Percentiles rank a stretch among this genome's conserved stretches.
Conservation (phyloP, 225 moss, liverwort and hornwort genomes). For the Sphagnum tenellum region DNA sequence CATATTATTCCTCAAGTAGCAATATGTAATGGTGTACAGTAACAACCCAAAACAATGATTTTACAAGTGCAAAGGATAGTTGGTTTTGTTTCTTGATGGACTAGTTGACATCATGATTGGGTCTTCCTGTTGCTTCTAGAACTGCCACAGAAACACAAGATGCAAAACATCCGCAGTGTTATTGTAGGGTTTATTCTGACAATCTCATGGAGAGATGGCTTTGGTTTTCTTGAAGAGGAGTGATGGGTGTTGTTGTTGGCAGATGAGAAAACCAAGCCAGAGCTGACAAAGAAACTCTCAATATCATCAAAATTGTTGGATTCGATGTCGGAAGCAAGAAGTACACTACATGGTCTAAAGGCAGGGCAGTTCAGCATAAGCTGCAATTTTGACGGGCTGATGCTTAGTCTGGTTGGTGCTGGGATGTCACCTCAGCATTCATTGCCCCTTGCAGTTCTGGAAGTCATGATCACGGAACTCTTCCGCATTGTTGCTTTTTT, state of each 20-base stretch:
- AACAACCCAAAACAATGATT: no score
- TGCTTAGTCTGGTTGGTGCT: constrained; percentile 42
- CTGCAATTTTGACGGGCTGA: constrained; percentile 63
- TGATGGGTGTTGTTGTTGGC: constrained; percentile 1
- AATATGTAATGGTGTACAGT: no score
- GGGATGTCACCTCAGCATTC: constrained; percentile 78
- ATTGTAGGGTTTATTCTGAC: no score
- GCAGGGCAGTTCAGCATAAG: constrained; percentile 59
- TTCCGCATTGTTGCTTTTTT: constrained; percentile 47
- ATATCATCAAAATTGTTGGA: constrained; percentile 35
- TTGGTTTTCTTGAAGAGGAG: no score
- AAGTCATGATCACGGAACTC: constrained; percentile 60
- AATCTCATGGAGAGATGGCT: no score
- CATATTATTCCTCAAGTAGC: no score
- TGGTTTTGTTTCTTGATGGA: no score
- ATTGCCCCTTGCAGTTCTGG: constrained; percentile 40
- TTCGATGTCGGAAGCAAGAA: constrained; percentile 51
- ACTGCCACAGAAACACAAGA: no score
- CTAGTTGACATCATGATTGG: no score
- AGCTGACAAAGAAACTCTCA: constrained; percentile 49
- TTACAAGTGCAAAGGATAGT: no score
- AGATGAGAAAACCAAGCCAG: constrained; percentile 75
- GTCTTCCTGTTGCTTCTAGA: no score
- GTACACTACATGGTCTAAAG: constrained; percentile 55
- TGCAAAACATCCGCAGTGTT: no score